phyloP scores from a whole-genome alignment of 75 land plant genomes.

The Sequoiadendron giganteum region DNA sequence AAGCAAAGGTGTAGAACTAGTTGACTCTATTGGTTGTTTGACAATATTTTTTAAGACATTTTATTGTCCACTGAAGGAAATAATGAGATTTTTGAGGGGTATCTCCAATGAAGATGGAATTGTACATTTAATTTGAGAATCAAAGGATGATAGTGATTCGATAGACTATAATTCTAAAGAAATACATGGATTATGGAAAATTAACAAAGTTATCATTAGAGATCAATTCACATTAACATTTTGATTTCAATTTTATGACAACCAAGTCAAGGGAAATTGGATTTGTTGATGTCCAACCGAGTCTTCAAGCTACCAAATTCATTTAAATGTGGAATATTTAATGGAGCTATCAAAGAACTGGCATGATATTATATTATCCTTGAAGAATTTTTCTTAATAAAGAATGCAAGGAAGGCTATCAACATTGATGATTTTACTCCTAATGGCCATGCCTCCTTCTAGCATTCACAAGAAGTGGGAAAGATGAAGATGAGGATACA shows the following conservation, averaged over 20 bases:
- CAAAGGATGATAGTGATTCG: constrained; percentile 83
- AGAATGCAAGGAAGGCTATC: constrained; percentile 83
- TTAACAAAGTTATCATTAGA: constrained; percentile 59
- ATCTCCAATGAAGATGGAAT: constrained; percentile 85
- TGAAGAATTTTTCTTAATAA: constrained; percentile 85
- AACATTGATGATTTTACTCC: constrained; percentile 72
- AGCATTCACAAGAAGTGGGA: constrained; percentile 31
- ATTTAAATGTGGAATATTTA: constrained; percentile 58
- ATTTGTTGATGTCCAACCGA: constrained; percentile 44
- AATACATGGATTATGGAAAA: constrained; percentile 69
- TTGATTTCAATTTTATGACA: constrained; percentile 65
- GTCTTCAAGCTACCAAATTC: constrained; percentile 58
- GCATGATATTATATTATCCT: constrained; percentile 52
- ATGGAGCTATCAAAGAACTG: constrained; percentile 47
- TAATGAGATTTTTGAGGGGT: constrained; percentile 52
- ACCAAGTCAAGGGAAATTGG: constrained; percentile 36
- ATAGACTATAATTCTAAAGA: constrained; percentile 58
- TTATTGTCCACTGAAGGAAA: constrained; percentile 76
- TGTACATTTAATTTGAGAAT: constrained; percentile 70
- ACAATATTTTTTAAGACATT: constrained; percentile 74
- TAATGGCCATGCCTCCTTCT: constrained; percentile 69
- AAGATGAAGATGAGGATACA: no score
- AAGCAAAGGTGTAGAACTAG: not conserved
- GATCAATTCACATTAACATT: constrained; percentile 51
- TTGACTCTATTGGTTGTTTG: constrained; percentile 59